phyloP scores from a whole-genome alignment of 768 basidiomycete species.

The Termitomyces titanicus region DNA sequence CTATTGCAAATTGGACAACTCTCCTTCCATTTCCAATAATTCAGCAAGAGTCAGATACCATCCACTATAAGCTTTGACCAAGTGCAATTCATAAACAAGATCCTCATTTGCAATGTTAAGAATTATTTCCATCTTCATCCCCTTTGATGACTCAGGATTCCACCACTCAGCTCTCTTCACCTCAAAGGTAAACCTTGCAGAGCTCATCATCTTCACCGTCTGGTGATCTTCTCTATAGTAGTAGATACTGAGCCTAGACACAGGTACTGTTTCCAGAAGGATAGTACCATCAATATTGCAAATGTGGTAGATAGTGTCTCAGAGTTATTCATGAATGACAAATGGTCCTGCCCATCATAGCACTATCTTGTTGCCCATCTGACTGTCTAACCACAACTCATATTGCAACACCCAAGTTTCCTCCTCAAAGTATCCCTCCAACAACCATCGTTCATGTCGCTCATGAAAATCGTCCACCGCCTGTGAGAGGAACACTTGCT shows the following conservation, averaged over 20 bases:
- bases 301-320: background rate
- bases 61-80: no score
- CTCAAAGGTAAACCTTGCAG: no score
- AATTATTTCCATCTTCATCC: no score
- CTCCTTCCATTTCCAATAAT: no score
- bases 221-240: background rate
- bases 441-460: background rate
- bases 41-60: no score
- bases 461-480: background rate
- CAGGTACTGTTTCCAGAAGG: background rate
- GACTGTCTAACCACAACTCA: background rate
- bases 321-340: background rate
- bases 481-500: no score
- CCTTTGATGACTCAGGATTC: no score
- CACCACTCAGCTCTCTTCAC: background rate
- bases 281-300: background rate
- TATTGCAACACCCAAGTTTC: background rate
- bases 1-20: no score
- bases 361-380: background rate
- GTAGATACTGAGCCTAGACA: background rate
- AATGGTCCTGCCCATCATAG: background rate
- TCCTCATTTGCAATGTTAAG: no score
- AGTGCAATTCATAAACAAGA: no score
- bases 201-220: background rate
- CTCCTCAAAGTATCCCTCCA: background rate